Evolutionary conservation across 129 eudicot species (phyloP).

Genomic region (Ambrosia artemisiifolia): DNA sequence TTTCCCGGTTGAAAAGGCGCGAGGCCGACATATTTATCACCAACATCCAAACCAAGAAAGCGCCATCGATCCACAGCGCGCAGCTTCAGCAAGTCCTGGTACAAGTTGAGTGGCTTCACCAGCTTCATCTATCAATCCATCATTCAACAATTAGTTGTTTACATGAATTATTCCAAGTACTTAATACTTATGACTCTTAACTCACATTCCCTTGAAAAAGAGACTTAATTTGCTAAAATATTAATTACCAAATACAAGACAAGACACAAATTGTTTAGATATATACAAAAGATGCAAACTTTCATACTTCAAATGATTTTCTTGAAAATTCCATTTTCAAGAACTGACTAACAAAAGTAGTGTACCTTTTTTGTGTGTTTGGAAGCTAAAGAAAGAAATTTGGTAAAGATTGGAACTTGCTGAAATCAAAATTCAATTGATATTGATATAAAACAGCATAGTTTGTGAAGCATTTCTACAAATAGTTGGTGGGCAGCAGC

Average conservation of each 20-base stretch:
- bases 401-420: not conserved
- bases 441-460: no score
- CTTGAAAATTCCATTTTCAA: not conserved
- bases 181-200: not conserved
- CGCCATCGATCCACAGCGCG: constrained; percentile 42
- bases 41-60: constrained; percentile 91
- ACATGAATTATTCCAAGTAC: not conserved
- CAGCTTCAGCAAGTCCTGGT: constrained; percentile 52
- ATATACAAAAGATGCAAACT: not conserved
- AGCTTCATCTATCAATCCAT: constrained; percentile 58
- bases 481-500: constrained; percentile 32
- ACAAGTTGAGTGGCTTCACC: constrained; percentile 64
- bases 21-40: constrained; percentile 79
- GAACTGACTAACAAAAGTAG: not conserved
- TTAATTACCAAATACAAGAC: not conserved
- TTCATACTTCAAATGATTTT: not conserved
- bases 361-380: not conserved
- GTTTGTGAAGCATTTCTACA: constrained; percentile 24
- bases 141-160: not conserved
- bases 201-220: not conserved
- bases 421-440: constrained; percentile 9
- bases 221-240: not conserved
- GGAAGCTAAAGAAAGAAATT: not conserved
- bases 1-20: no score
- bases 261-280: not conserved